Evolutionary conservation across 2,329 filamentous ascomycete genomes (phyloP).

Genomic region (Diaporthe aspalathi): DNA sequence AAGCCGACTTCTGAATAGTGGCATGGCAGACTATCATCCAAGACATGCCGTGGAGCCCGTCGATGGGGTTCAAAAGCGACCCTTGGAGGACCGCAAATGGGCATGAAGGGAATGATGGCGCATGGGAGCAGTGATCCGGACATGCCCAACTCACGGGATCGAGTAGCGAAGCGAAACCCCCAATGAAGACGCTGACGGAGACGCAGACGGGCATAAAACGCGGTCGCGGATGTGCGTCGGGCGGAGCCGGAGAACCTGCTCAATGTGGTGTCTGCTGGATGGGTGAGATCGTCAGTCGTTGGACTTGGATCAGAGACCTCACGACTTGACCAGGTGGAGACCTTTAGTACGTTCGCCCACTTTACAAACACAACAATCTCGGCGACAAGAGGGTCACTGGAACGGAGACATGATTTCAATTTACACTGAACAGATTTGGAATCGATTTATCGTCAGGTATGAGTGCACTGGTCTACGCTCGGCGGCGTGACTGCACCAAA

Average conservation of each 20-base stretch:
- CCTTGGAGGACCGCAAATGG: no score
- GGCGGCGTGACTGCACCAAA: slow-evolving; percentile 4
- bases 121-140: background rate
- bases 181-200: no score
- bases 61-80: background rate
- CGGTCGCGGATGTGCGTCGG: no score
- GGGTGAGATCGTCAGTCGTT: no score
- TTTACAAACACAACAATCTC: background rate
- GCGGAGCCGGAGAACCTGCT: no score
- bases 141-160: background rate
- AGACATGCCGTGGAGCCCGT: background rate
- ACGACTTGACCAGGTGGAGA: no score
- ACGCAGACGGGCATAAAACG: no score
- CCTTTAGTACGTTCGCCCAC: no score
- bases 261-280: no score
- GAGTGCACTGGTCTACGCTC: background rate
- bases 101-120: no score
- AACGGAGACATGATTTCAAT: background rate
- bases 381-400: background rate
- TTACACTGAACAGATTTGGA: slow-evolving; percentile 6
- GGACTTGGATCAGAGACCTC: no score
- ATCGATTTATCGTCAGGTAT: slow-evolving; percentile 14
- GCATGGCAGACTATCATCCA: background rate
- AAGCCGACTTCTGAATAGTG: background rate
- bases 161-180: background rate